Base-by-base conservation (phyloP, 2,329 filamentous ascomycete species). In the Hypoxylon sp. region DNA sequence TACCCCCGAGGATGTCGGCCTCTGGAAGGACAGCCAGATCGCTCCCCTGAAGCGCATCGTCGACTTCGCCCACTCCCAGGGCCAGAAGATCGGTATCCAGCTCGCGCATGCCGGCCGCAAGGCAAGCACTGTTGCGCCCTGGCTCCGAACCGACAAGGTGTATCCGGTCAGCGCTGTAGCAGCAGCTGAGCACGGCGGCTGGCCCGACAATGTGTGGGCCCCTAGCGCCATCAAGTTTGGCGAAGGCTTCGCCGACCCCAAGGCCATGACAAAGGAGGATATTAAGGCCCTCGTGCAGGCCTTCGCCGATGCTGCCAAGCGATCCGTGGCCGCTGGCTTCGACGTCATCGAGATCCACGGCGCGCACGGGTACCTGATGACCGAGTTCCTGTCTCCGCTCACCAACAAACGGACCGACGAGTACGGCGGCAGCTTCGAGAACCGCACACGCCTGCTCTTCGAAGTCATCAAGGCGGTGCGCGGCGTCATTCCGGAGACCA, bases 1-100 rank as follows among this genome's bases (percentile, higher is more conserved):
- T 82, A 92, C 92, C 0, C 93, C 94, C 1, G 85, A 95, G 78
- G 92, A 95, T 78, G 82, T 84, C 11, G 94, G 95, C 0, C 82
- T 98, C 6, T 98, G 94, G 95, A 85, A 91, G 69, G 95, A 97
- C 79, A 89, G 86, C 35, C 95, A 98, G 79, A 91, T 95, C 67
- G 90, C 86, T 70, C 90, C 90, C 0, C 82, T 97, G 64, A 87
- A 86, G 77, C 86, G 88, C 66, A 86, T 95, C 50, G 88, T 90
- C 37, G 92, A 97, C 68, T 97, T 94, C 70, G 88, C 91, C 2
- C 94, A 97, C 82, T 89, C 87, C 27, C 94, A 97, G 80, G 87
- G 86, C 77, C 90, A 94, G 76, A 89, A 92, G 71, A 89, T 93
- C 58, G 93, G 88, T 57, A 90, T 97, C 68, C 94, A 97, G 82